Evolutionary conservation across 2,329 filamentous ascomycete genomes (phyloP).

Genomic region (Tolypocladium nubicola): DNA sequence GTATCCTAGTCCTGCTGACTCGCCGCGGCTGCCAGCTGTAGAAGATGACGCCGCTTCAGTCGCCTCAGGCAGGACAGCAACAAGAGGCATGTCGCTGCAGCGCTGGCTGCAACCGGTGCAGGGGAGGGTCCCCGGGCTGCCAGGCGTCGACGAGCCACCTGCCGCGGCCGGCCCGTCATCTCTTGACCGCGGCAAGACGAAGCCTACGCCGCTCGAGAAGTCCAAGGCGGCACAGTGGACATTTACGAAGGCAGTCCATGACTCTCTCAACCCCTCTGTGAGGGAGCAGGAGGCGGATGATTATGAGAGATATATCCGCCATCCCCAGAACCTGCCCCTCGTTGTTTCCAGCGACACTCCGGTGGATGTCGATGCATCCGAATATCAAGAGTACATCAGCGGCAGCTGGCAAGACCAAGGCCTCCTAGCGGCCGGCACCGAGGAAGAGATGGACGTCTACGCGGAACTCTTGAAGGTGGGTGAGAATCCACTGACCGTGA

Average conservation of each 20-base stretch:
- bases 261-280: constrained; percentile 78
- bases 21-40: constrained; percentile 13
- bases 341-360: constrained; percentile 62
- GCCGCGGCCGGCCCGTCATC: background rate
- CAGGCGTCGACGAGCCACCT: background rate
- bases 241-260: constrained; percentile 73
- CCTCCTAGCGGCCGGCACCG: constrained; percentile 39
- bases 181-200: constrained; percentile 25
- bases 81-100: constrained; percentile 44
- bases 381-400: constrained; percentile 74
- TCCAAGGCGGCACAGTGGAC: constrained; percentile 79
- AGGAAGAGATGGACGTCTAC: constrained; percentile 47
- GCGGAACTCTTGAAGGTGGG: constrained; percentile 64
- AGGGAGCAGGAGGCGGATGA: constrained; percentile 68
- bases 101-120: constrained; percentile 48
- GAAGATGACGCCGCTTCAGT: constrained; percentile 31
- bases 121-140: constrained; percentile 16
- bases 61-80: constrained; percentile 25
- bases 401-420: constrained; percentile 53
- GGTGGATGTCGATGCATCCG: constrained; percentile 45
- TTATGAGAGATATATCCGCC: constrained; percentile 79
- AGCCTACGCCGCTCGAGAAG: constrained; percentile 59
- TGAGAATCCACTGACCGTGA: constrained; percentile 79
- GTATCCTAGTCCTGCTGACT: constrained; percentile 51
- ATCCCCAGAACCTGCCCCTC: constrained; percentile 80